A percentile compares a stretch with the other conserved stretches of the same genome.
Conservation (phyloP, 192 early-diverging fungal species). For the Endogone sp. region DNA sequence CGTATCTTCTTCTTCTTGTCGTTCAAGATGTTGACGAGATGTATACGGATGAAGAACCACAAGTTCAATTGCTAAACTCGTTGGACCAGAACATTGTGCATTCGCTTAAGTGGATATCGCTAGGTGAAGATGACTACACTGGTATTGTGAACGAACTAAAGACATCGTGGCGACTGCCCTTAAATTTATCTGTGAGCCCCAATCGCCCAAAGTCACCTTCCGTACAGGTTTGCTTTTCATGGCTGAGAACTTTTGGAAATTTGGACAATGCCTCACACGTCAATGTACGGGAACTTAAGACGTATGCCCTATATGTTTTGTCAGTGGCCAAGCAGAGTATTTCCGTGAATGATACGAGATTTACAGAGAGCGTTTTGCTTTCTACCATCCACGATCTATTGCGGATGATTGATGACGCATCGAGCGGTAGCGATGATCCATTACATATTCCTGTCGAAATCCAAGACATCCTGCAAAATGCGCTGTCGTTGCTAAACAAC, state of each 20-base stretch:
- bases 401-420: neutral
- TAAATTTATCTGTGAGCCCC: neutral
- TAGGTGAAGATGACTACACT: neutral
- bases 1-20: neutral
- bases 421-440: neutral
- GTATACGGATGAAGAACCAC: neutral
- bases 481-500: neutral
- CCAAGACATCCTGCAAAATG: neutral
- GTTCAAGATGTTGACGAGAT: neutral
- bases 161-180: neutral
- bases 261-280: neutral
- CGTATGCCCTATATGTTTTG: neutral
- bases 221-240: neutral
- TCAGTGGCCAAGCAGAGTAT: neutral
- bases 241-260: neutral
- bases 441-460: neutral
- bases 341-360: neutral
- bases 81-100: neutral
- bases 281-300: neutral
- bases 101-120: neutral
- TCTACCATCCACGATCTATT: neutral
- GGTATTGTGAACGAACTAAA: neutral
- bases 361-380: neutral
- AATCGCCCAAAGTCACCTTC: neutral
- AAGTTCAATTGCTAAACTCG: neutral